Evolutionary conservation across 2,329 filamentous ascomycete species (phyloP).

Genomic region (Stromatinia cepivora): DNA sequence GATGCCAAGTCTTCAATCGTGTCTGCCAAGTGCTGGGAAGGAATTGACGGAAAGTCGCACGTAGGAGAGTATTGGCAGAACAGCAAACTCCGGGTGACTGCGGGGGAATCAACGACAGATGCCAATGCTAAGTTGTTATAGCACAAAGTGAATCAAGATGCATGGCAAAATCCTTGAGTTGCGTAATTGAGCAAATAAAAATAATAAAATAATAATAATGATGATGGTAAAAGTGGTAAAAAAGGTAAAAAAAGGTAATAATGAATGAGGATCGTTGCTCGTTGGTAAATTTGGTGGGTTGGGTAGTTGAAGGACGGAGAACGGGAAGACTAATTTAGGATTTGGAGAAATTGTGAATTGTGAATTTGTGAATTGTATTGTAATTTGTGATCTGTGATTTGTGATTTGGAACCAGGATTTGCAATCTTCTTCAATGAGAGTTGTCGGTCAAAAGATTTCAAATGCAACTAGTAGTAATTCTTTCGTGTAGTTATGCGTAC

Average conservation of each 20-base stretch:
- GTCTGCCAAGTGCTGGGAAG: constrained; percentile 35
- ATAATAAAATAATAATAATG: neutral
- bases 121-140: constrained; percentile 18
- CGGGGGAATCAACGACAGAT: constrained; percentile 20
- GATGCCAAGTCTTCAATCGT: constrained; percentile 29
- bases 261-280: neutral
- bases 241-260: neutral
- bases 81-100: constrained; percentile 15
- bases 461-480: neutral
- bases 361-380: neutral
- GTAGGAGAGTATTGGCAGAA: constrained; percentile 18
- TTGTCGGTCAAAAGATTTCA: constrained; percentile 8
- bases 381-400: neutral
- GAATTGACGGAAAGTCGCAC: constrained; percentile 21
- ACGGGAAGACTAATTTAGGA: constrained; percentile 2
- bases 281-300: neutral
- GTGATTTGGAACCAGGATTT: neutral
- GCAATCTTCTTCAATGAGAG: neutral
- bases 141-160: constrained; percentile 16
- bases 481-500: neutral
- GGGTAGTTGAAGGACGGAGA: neutral
- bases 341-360: neutral
- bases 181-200: neutral
- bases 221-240: neutral
- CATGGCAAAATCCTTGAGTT: constrained; percentile 15